These are phyloP conservation scores for Fragosphaeria purpurea DNA, from an alignment of 2,329 filamentous ascomycete genomes.

Conservation along the genomic window DNA sequence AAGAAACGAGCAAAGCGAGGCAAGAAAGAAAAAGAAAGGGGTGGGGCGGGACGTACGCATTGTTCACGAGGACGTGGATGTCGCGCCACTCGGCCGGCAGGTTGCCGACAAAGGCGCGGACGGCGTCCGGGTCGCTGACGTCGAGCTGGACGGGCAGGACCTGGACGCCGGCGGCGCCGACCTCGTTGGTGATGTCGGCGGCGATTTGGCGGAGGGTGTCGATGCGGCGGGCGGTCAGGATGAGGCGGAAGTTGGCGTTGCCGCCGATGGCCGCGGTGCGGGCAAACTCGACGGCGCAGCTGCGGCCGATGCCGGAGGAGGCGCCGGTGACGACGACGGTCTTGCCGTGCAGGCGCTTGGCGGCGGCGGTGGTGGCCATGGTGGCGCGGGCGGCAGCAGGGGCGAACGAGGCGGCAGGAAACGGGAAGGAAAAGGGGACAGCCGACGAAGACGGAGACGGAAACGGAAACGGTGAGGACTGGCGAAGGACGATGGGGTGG, in stretches of 20 bases:
- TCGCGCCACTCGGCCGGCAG: slow-evolving; percentile 75
- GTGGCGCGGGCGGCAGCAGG: neutral
- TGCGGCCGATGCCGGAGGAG: slow-evolving; percentile 80
- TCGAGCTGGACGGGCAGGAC: slow-evolving; percentile 78
- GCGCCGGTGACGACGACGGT: slow-evolving; percentile 88
- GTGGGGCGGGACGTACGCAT: slow-evolving; percentile 56
- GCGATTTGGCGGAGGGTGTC: slow-evolving; percentile 71
- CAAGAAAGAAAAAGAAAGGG: neutral
- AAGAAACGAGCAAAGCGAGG: neutral
- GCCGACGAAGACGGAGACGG: neutral
- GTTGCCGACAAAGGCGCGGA: slow-evolving; percentile 59
- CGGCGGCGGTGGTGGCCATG: slow-evolving; percentile 22
- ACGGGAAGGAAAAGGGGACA: neutral
- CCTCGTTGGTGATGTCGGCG: slow-evolving; percentile 63
- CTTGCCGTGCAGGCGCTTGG: slow-evolving; percentile 85
- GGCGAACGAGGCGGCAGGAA: too few species aligned
- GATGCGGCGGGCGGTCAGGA: slow-evolving; percentile 79
- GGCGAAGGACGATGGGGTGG: too few species aligned
- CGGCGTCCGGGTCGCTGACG: slow-evolving; percentile 68
- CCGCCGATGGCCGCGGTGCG: slow-evolving; percentile 58
- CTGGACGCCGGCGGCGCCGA: slow-evolving; percentile 73
- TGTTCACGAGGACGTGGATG: slow-evolving; percentile 87
- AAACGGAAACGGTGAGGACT: neutral
- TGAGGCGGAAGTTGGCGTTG: slow-evolving; percentile 60
- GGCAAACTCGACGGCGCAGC: slow-evolving; percentile 84